Conservation (phyloP, 2,329 filamentous ascomycete genomes). For the Penicillium frequentans region DNA sequence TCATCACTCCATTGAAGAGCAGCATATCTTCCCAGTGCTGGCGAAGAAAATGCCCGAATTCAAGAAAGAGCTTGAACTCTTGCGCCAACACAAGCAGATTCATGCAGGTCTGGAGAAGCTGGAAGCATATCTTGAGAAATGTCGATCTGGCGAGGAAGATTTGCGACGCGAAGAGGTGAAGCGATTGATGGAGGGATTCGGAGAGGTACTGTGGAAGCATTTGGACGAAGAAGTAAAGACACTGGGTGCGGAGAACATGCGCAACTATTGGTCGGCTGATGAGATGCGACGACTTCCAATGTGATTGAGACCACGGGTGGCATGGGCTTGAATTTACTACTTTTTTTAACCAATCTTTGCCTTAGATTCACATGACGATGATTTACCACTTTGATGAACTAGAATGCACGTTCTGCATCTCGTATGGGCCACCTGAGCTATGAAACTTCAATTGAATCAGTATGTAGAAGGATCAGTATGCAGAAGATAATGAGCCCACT, state of each 20-base stretch:
- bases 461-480: too few species aligned
- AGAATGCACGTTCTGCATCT: too few species aligned
- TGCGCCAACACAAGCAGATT: slow-evolving; percentile 76
- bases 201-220: slow-evolving; percentile 76
- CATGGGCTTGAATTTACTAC: not conserved
- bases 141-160: slow-evolving; percentile 62
- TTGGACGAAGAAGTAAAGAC: slow-evolving; percentile 80
- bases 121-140: slow-evolving; percentile 64
- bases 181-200: slow-evolving; percentile 74
- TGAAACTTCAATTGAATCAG: too few species aligned
- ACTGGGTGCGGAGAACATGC: slow-evolving; percentile 83
- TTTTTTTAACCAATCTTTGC: not conserved
- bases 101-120: slow-evolving; percentile 72
- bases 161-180: slow-evolving; percentile 61
- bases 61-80: slow-evolving; percentile 61
- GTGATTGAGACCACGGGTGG: slow-evolving; percentile 37
- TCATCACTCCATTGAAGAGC: slow-evolving; percentile 84
- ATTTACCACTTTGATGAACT: too few species aligned
- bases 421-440: too few species aligned
- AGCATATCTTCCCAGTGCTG: slow-evolving; percentile 75
- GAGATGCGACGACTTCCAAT: slow-evolving; percentile 73
- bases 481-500: too few species aligned
- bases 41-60: slow-evolving; percentile 80
- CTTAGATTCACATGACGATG: not conserved
- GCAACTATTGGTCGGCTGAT: slow-evolving; percentile 73